Evolutionary conservation across 257 asterid species (phyloP).

Genomic region (Solanum ahanhuiri): DNA sequence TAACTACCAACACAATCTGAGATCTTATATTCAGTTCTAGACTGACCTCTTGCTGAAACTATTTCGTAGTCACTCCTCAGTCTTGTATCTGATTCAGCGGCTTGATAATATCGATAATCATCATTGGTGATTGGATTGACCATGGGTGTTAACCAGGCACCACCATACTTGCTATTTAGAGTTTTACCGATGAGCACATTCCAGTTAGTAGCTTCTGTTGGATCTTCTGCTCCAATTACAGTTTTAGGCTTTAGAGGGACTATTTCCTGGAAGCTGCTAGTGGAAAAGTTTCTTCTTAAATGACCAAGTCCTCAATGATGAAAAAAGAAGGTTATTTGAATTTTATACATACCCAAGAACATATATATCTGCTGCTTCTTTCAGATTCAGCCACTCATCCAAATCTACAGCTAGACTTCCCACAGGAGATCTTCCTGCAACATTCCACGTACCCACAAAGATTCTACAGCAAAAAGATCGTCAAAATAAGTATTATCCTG

Average conservation of each 20-base stretch:
- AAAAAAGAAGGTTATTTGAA: neutral
- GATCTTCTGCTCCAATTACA: constrained; percentile 75
- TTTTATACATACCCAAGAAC: constrained; percentile 67
- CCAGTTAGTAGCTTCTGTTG: constrained; percentile 88
- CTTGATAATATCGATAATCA: constrained; percentile 13
- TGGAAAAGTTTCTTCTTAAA: neutral
- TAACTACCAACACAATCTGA: constrained; percentile 24
- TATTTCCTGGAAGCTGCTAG: constrained; percentile 79
- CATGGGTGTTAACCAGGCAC: constrained; percentile 67
- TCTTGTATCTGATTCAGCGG: constrained; percentile 3
- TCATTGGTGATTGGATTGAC: constrained; percentile 54
- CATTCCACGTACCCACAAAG: constrained; percentile 95
- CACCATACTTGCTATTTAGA: constrained; percentile 55
- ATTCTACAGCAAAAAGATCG: constrained; percentile 31
- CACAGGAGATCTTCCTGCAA: constrained; percentile 82
- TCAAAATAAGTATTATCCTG: neutral
- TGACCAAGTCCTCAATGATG: neutral
- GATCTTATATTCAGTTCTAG: constrained; percentile 3
- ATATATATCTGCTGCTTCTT: constrained; percentile 73
- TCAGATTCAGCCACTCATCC: constrained; percentile 82
- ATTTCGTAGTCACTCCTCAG: constrained; percentile 2
- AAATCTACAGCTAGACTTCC: constrained; percentile 75
- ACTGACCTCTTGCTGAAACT: constrained; percentile 11
- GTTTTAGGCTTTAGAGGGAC: constrained; percentile 69
- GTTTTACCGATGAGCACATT: constrained; percentile 60